Percentiles rank a stretch among this genome's conserved stretches.
phyloP scores from a whole-genome alignment of 345 rosid species.

The Rhodomyrtus tomentosa region DNA sequence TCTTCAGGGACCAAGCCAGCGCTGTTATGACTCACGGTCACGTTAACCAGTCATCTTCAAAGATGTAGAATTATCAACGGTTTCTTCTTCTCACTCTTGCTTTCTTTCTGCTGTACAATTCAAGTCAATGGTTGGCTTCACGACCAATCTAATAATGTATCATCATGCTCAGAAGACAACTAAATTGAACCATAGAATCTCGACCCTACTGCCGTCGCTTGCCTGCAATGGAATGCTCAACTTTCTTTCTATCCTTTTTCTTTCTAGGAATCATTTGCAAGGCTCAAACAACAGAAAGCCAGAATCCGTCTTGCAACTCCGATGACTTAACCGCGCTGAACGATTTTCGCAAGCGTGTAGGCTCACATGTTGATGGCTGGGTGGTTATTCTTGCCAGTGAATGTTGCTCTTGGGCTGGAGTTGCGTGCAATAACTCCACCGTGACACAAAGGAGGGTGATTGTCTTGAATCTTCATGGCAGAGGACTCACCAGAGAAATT shows the following conservation, averaged over 20 bases:
- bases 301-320: neutral
- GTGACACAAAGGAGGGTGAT: slow-evolving; percentile 4
- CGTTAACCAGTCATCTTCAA: neutral
- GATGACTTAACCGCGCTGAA: slow-evolving; percentile 1
- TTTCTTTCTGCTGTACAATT: neutral
- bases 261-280: neutral
- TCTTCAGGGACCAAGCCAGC: neutral
- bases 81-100: neutral
- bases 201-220: neutral
- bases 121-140: neutral
- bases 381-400: neutral
- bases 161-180: neutral
- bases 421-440: slow-evolving; percentile 11
- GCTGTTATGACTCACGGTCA: neutral
- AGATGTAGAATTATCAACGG: neutral
- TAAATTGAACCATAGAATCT: neutral
- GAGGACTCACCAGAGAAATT: slow-evolving; percentile 4
- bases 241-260: neutral
- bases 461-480: slow-evolving; percentile 7
- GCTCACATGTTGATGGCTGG: slow-evolving; percentile 4
- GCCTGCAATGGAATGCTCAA: neutral
- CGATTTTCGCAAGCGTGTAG: slow-evolving; percentile 1
- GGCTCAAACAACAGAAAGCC: neutral
- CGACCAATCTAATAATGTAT: neutral
- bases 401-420: slow-evolving; percentile 20